phyloP scores from a whole-genome alignment of 2,329 filamentous ascomycete species.

The Fusarium miscanthi region DNA sequence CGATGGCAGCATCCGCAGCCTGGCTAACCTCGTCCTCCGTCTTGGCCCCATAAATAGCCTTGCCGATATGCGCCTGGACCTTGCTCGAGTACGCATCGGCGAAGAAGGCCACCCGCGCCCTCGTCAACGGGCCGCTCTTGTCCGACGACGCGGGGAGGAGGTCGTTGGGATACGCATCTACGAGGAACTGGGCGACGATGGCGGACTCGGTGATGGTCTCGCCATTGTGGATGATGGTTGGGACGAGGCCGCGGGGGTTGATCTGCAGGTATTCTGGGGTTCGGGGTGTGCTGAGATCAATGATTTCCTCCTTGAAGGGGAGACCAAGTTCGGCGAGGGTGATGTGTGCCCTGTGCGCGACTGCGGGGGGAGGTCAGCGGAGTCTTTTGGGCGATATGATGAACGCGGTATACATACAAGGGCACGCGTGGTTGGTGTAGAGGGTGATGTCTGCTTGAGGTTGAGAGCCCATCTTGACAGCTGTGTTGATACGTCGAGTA shows the following conservation, averaged over 20 bases:
- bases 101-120: conserved; percentile 78
- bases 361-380: conserved; percentile 50
- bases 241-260: conserved; percentile 84
- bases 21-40: conserved; percentile 62
- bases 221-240: conserved; percentile 72
- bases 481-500: conserved; percentile 9
- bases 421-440: conserved; percentile 77
- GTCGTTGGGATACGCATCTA: conserved; percentile 75
- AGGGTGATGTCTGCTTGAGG: conserved; percentile 62
- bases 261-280: conserved; percentile 79
- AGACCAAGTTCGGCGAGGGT: conserved; percentile 73
- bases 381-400: neutral
- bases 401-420: conserved; percentile 57
- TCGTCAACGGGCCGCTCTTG: conserved; percentile 65
- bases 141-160: conserved; percentile 68
- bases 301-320: conserved; percentile 75
- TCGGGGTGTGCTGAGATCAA: conserved; percentile 76
- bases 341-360: conserved; percentile 80
- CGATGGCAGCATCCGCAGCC: conserved; percentile 62
- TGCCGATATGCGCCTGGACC: conserved; percentile 60
- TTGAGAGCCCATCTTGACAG: conserved; percentile 32
- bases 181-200: conserved; percentile 77
- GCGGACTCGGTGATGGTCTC: conserved; percentile 79
- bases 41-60: conserved; percentile 57
- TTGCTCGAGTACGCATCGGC: conserved; percentile 74